Conservation (phyloP, 2,329 filamentous ascomycete species). For the Lizonia empirigonia region DNA sequence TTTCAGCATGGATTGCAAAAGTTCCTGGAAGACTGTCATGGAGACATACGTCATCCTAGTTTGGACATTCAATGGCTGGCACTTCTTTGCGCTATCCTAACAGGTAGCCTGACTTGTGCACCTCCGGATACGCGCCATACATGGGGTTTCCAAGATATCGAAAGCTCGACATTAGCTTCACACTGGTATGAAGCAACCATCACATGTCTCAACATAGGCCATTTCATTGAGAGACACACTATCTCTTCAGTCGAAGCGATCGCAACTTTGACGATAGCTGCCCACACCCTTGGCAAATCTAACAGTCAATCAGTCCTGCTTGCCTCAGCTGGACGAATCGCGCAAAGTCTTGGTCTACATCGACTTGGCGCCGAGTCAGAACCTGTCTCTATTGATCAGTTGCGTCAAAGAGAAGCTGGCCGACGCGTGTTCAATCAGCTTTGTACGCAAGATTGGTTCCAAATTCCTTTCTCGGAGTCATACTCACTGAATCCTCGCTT, state of each 20-base stretch:
- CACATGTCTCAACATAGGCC: constrained; percentile 51
- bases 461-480: constrained; percentile 49
- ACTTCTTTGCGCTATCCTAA: neutral
- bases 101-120: neutral
- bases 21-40: neutral
- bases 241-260: constrained; percentile 54
- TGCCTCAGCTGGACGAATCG: constrained; percentile 54
- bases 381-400: constrained; percentile 1
- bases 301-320: constrained; percentile 54
- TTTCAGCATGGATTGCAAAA: neutral
- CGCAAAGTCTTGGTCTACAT: constrained; percentile 55
- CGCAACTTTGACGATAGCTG: constrained; percentile 53
- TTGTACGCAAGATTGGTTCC: constrained; percentile 52
- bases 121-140: neutral
- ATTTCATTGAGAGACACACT: constrained; percentile 49
- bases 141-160: neutral
- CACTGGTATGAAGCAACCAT: constrained; percentile 39
- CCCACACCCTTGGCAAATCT: constrained; percentile 55
- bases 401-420: constrained; percentile 39
- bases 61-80: neutral
- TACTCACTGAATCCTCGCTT: constrained; percentile 45
- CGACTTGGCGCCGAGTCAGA: constrained; percentile 37
- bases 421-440: constrained; percentile 47
- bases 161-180: neutral
- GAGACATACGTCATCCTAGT: neutral